These are phyloP conservation scores for Sungouiella thailandica DNA, from an alignment of 805 yeast genomes.

Conservation along the genomic window DNA sequence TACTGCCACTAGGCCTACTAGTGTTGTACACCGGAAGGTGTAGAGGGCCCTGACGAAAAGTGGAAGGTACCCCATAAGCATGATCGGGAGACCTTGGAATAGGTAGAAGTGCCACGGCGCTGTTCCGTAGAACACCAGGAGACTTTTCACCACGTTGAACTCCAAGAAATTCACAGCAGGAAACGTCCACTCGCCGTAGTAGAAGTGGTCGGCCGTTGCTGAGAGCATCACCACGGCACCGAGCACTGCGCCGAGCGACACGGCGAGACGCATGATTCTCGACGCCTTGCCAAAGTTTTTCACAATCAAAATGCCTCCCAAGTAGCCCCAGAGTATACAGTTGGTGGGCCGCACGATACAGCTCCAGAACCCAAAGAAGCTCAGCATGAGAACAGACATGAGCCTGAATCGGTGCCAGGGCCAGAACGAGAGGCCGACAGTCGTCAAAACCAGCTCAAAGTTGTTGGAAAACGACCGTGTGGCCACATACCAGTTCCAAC, in stretches of 20 bases:
- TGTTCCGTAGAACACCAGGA: constrained; percentile 79
- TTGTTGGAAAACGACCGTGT: constrained; percentile 86
- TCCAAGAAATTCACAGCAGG: constrained; percentile 69
- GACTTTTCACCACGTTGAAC: constrained; percentile 69
- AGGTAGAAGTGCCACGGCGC: constrained; percentile 84
- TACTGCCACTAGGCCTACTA: constrained; percentile 25
- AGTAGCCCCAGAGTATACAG: constrained; percentile 64
- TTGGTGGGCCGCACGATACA: constrained; percentile 85
- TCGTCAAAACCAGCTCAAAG: constrained; percentile 68
- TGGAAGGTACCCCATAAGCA: constrained; percentile 65
- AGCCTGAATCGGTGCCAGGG: constrained; percentile 43
- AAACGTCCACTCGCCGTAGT: constrained; percentile 51
- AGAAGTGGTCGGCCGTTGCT: constrained; percentile 44
- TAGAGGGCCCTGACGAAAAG: constrained; percentile 33
- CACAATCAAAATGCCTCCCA: constrained; percentile 41
- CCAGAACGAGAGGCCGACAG: constrained; percentile 66
- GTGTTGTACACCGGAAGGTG: constrained; percentile 10
- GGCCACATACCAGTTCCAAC: constrained; percentile 76
- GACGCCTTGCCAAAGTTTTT: constrained; percentile 1
- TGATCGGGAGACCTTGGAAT: constrained; percentile 74
- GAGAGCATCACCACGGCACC: constrained; percentile 32
- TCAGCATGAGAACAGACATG: constrained; percentile 26
- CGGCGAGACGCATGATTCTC: constrained; percentile 6
- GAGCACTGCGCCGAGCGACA: constrained; percentile 20
- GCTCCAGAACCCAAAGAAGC: constrained; percentile 52